Percentiles rank a stretch among this genome's conserved stretches.
phyloP scores from a whole-genome alignment of 2,329 filamentous ascomycete species.

The Alternaria arborescens region DNA sequence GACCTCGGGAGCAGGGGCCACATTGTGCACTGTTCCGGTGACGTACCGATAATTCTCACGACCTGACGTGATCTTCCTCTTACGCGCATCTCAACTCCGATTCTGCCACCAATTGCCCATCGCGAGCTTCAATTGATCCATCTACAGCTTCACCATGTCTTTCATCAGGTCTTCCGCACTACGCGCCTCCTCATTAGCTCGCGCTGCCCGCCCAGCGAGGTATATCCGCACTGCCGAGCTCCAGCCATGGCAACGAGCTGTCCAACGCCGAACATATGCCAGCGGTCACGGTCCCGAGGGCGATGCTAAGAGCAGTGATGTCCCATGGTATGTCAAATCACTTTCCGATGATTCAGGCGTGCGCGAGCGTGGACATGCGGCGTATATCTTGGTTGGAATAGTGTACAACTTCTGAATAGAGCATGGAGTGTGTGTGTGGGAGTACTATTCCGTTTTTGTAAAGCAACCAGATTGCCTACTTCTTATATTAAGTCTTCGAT shows the following conservation, averaged over 20 bases:
- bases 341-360: background rate
- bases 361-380: background rate
- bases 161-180: constrained; percentile 49
- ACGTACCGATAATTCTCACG: constrained; percentile 27
- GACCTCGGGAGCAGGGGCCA: constrained; percentile 1
- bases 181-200: constrained; percentile 48
- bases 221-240: constrained; percentile 47
- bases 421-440: background rate
- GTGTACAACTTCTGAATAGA: background rate
- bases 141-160: constrained; percentile 52
- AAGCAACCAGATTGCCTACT: background rate
- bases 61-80: constrained; percentile 29
- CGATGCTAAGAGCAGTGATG: constrained; percentile 48
- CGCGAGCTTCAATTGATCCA: constrained; percentile 45
- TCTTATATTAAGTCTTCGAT: background rate
- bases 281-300: constrained; percentile 43
- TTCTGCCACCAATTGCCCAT: constrained; percentile 44
- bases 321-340: constrained; percentile 50
- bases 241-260: constrained; percentile 49
- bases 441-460: constrained; percentile 1
- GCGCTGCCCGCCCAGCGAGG: constrained; percentile 46
- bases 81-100: constrained; percentile 20
- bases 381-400: background rate
- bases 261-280: constrained; percentile 53
- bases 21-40: constrained; percentile 9